These are phyloP conservation scores for Penicillium lividum DNA, from an alignment of 495 filamentous ascomycete species.

Conservation along the genomic window DNA sequence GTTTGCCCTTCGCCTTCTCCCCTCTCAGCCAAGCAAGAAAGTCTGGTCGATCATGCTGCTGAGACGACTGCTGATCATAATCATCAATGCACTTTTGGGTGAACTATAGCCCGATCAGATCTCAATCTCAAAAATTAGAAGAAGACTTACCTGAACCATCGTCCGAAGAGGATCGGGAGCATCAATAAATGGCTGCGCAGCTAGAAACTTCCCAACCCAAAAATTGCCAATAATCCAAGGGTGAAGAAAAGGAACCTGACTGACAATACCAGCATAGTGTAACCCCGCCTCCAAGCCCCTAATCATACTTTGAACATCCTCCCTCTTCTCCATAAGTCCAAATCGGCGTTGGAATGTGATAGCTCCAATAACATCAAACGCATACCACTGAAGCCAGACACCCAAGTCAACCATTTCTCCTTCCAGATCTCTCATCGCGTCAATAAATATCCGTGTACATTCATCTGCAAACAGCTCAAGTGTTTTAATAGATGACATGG, in stretches of 20 bases:
- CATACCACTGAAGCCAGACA: constrained; percentile 52
- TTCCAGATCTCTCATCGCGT: constrained; percentile 44
- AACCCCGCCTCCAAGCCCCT: constrained; percentile 8
- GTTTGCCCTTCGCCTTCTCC: constrained; percentile 18
- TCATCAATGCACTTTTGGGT: constrained; percentile 20
- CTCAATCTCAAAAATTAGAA: background rate
- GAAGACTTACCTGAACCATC: constrained; percentile 11
- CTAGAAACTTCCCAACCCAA: constrained; percentile 14
- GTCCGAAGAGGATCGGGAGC: constrained; percentile 14
- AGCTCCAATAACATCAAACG: constrained; percentile 57
- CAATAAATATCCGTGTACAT: constrained; percentile 39
- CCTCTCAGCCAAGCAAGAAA: constrained; percentile 19
- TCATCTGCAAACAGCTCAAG: constrained; percentile 50
- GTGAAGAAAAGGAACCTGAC: constrained; percentile 14
- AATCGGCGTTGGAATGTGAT: constrained; percentile 19
- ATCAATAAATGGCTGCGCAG: constrained; percentile 15
- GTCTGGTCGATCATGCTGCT: constrained; percentile 14
- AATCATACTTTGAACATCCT: constrained; percentile 18
- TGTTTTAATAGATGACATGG: constrained; percentile 43
- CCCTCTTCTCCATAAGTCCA: constrained; percentile 15
- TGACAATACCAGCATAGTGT: constrained; percentile 12
- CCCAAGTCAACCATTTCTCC: constrained; percentile 54
- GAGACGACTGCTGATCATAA: constrained; percentile 7
- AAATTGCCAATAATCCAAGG: constrained; percentile 13
- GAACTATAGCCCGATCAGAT: constrained; percentile 5